Evolutionary conservation across 2,329 filamentous ascomycete species (phyloP).

Genomic region (Epicoccum sorghinum): DNA sequence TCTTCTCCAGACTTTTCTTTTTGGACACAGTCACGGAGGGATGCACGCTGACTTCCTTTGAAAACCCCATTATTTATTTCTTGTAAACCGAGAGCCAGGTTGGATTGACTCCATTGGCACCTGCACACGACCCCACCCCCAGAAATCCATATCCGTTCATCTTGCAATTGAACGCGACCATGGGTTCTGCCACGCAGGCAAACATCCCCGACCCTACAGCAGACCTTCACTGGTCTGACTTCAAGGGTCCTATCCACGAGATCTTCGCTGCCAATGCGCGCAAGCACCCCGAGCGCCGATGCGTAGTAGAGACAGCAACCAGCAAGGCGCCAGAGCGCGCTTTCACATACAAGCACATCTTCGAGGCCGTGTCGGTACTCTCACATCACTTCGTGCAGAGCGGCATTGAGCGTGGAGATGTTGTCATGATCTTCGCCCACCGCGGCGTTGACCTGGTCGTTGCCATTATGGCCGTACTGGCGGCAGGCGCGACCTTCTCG

Average conservation of each 20-base stretch:
- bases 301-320: constrained; percentile 70
- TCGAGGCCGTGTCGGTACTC: constrained; percentile 80
- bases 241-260: constrained; percentile 71
- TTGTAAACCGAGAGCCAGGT: constrained; percentile 6
- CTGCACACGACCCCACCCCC: constrained; percentile 1
- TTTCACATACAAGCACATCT: constrained; percentile 87
- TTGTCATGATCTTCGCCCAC: constrained; percentile 91
- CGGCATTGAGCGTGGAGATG: constrained; percentile 79
- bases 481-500: constrained; percentile 65
- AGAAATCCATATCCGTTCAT: constrained; percentile 8
- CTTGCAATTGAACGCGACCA: constrained; percentile 31
- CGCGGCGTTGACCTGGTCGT: constrained; percentile 79
- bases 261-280: constrained; percentile 71
- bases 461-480: constrained; percentile 76
- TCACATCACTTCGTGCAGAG: constrained; percentile 78
- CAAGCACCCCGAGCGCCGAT: constrained; percentile 70
- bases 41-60: constrained; percentile 4
- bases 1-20: constrained; percentile 9
- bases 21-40: constrained; percentile 8
- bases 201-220: constrained; percentile 68
- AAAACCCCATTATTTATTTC: background rate
- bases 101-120: constrained; percentile 14
- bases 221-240: constrained; percentile 72
- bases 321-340: constrained; percentile 61
- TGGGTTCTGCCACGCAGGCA: constrained; percentile 31